Evolutionary conservation across 768 basidiomycete species (phyloP).

Genomic region (Exidia glandulosa): DNA sequence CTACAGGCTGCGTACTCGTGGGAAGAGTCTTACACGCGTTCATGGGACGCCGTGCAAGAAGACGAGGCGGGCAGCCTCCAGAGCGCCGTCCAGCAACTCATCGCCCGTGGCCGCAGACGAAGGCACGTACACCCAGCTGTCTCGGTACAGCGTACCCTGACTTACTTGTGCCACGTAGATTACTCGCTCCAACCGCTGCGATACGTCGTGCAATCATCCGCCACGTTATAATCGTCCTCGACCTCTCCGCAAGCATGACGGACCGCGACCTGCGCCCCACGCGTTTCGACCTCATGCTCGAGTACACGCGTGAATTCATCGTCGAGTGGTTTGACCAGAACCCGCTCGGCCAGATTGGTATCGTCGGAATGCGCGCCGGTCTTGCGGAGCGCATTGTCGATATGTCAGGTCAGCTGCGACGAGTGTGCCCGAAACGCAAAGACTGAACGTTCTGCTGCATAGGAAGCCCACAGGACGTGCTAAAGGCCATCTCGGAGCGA

Average conservation of each 20-base stretch:
- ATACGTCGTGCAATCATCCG: constrained; percentile 94
- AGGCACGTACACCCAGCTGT: constrained; percentile 37
- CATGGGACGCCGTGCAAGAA: constrained; percentile 96
- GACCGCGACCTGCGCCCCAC: constrained; percentile 95
- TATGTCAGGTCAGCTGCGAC: constrained; percentile 67
- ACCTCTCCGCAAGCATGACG: constrained; percentile 84
- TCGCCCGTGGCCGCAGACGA: constrained; percentile 76
- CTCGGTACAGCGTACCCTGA: neutral
- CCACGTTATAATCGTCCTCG: constrained; percentile 85
- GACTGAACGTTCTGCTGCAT: constrained; percentile 5
- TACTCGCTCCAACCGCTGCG: constrained; percentile 73
- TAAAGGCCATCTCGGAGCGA: constrained; percentile 73
- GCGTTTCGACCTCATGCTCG: constrained; percentile 80
- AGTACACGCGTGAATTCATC: constrained; percentile 86
- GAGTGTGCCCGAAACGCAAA: neutral
- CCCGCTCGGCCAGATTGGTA: constrained; percentile 90
- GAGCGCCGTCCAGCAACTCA: constrained; percentile 76
- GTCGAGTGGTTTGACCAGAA: constrained; percentile 99
- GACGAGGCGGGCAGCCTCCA: constrained; percentile 89
- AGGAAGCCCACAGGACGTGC: constrained; percentile 97
- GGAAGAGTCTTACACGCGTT: constrained; percentile 90
- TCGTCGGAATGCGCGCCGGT: constrained; percentile 87
- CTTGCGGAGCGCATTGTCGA: constrained; percentile 83
- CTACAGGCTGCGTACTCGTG: constrained; percentile 78
- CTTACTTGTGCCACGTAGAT: constrained; percentile 27